Evolutionary conservation across 176 grass and related monocot species (phyloP), one percentile per base, ranked within the genome.

Genomic region (Typha latifolia): DNA sequence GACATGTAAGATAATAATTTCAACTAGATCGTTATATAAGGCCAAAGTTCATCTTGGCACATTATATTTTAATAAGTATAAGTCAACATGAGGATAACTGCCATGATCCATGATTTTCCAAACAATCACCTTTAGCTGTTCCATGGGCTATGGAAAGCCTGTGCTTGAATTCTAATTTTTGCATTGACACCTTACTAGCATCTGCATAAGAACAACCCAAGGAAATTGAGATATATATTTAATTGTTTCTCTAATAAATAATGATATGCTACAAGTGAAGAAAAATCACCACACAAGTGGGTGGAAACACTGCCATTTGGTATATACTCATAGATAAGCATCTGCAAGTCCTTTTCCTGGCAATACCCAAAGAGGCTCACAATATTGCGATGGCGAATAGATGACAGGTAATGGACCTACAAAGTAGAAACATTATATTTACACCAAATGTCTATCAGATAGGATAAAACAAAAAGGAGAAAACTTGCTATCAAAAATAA

Each of bases 281-380:
- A 31, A 31, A 53, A 85, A 81, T 80, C 55, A 99, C 94, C 94
- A 83, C 87, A 85, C 73, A 99, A 82, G 84, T 93, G 84, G 67
- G 81, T 71, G 24, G 89, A 93, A 48, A 90, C 81, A 24, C 84
- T 99, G 77, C 81, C 94, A 74, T 90, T 93, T 57, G 89, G 81
- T 71, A 99, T 70, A 77, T 99, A 93, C 67, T 99, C 89, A 13
- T 93, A 99, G 53, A 99, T 73, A 81, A 99, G 89, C 89, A 90
- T 99, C 64, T 99, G 94, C 63, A 83, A 63, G 74, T 77, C 74
- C 66, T 85, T 67, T 71, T 99, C 86, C 64, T 93, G 94, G 78
- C 78, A 93, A 69, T 99, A 90, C 20, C 94, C 94, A 81, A 93
- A 85, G 68, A 99, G 89, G 15, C 80, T 84, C 67, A 93, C 89